These are phyloP conservation scores for Elongisporangium undulatum DNA, from an alignment of 352 stramenopile genomes.

Conservation along the genomic window DNA sequence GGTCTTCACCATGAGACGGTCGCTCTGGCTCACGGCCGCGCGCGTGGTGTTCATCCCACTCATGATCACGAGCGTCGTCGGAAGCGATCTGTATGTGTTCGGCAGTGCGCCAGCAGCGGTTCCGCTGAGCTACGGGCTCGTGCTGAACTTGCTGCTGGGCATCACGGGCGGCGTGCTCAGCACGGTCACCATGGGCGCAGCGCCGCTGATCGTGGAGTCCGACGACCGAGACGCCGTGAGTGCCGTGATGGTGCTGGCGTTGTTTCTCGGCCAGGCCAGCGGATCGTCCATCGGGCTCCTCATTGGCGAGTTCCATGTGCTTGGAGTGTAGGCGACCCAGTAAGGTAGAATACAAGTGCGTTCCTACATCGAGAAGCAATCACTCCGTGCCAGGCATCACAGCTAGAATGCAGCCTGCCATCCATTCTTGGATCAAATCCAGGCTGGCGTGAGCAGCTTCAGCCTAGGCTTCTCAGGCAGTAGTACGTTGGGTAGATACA, in stretches of 20 bases:
- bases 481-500: no score
- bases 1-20: conserved; percentile 47
- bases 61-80: conserved; percentile 44
- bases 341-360: no score
- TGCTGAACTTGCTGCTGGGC: conserved; percentile 46
- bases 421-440: no score
- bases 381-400: no score
- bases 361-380: no score
- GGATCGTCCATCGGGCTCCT: conserved; percentile 49
- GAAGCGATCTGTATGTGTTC: conserved; percentile 50
- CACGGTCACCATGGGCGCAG: conserved; percentile 60
- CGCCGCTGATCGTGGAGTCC: conserved; percentile 36
- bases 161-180: conserved; percentile 47
- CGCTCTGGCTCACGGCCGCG: conserved; percentile 28
- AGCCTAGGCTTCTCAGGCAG: no score
- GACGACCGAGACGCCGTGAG: conserved; percentile 54
- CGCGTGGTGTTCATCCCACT: conserved; percentile 52
- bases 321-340: conserved; percentile 49
- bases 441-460: no score
- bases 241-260: conserved; percentile 47
- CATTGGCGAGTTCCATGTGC: conserved; percentile 39
- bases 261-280: conserved; percentile 49
- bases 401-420: no score
- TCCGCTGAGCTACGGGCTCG: conserved; percentile 21
- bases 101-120: conserved; percentile 12